Evolutionary conservation across 176 grass and related monocot species (phyloP).

Genomic region (Metroxylon sagu): DNA sequence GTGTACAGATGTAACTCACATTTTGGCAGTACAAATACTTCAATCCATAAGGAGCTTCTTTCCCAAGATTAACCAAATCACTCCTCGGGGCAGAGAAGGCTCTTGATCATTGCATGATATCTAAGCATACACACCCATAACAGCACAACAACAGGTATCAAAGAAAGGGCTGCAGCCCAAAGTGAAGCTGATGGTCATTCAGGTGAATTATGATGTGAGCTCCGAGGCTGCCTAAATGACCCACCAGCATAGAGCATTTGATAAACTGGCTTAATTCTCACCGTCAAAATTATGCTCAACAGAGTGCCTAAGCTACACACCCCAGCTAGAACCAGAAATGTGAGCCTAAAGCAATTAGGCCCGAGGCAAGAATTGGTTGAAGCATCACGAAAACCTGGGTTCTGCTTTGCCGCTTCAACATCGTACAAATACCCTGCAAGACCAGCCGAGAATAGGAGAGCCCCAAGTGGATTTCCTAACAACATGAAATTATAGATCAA

Average conservation of each 20-base stretch:
- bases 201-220: slow-evolving; percentile 27
- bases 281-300: background rate
- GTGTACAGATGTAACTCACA: too few relatives aligned
- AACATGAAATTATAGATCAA: slow-evolving; percentile 41
- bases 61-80: too few relatives aligned
- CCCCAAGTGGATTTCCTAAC: slow-evolving; percentile 5
- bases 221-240: slow-evolving; percentile 13
- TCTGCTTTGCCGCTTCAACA: background rate
- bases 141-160: background rate
- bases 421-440: slow-evolving; percentile 7
- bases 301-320: background rate
- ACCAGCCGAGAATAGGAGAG: slow-evolving; percentile 6
- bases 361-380: background rate
- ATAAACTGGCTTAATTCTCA: slow-evolving; percentile 6
- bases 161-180: too few relatives aligned
- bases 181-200: too few relatives aligned
- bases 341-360: background rate
- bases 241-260: slow-evolving; percentile 8
- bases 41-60: too few relatives aligned
- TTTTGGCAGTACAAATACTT: too few relatives aligned
- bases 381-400: background rate
- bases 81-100: too few relatives aligned
- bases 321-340: background rate
- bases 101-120: background rate
- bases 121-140: background rate